Evolutionary conservation across 2,329 filamentous ascomycete genomes (phyloP), one percentile per base, ranked within the genome.

Genomic region (Paracoccidioides lutzii): DNA sequence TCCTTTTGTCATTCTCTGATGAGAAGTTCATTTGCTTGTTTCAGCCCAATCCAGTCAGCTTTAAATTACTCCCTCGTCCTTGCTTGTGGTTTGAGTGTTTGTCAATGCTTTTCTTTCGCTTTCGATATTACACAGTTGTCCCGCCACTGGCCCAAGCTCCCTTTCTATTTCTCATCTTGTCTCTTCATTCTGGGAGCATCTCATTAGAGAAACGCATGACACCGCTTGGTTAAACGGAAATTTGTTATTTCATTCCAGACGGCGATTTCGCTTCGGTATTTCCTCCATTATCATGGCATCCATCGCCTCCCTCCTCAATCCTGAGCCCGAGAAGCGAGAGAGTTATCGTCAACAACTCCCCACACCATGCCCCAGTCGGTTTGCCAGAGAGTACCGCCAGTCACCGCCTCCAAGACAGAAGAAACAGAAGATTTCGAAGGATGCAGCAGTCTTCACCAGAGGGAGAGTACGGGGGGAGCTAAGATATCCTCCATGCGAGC

Each of bases 401-500:
- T 59, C 59, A 37, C 53, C 59, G 30, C 41, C 61, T 5, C 59
- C 62, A 15, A 64, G 61, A 22, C 63, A 63, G 30, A 72, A 70
- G 59, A 69, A 67, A 63, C 76, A 78, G 60, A 88, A 84, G 71
- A 75, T 84, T 64, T 73, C 78, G 57, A 88, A 87, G 67, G 82
- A 87, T 63, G 78, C 77, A 33, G 78, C 81, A 0, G 71, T 84
- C 6, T 83, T 85, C 66, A 75, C 76, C 33, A 81, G 80, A 63
- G 81, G 80, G 49, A 77, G 78, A 57, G 75, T 81, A 37, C 81
- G 82, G 59, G 88, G 86, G 3, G 73, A 78, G 33, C 76, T 94
- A 61, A 84, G 85, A 66, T 95, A 85, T 65, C 79, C 79, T 15
- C 88, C 90, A 0, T 84, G 81, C 65, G 88, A 95, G 65, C 74